Evolutionary conservation across 1,139 yeast genomes (phyloP), one percentile per base, ranked within the genome.

Genomic region (Debaryomyces subglobosus): DNA sequence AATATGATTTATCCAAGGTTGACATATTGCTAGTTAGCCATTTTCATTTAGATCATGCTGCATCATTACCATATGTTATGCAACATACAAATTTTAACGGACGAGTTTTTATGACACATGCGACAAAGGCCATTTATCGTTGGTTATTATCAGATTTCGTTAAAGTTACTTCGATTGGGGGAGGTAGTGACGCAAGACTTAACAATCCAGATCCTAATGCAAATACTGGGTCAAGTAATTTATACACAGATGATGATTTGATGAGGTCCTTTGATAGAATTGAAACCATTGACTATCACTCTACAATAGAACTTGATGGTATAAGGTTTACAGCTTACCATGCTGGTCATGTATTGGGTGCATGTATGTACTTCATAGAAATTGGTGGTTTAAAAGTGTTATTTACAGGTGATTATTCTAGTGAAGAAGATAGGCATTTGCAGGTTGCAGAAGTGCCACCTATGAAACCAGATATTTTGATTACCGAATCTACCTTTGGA

Each of bases 331-430:
- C 99, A 0, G 99, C 99, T 4, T 95, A 87, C 66, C 99, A 94
- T 69, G 99, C 99, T 3, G 99, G 99, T 13, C 99, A 94, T 77
- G 99, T 94, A 16, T 75, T 94, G 45, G 99, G 99, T 45, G 98
- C 99, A 12, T 97, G 99, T 33, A 94, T 94, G 98, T 94, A 86
- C 65, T 85, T 94, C 57, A 82, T 94, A 44, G 99, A 94, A 65
- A 87, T 95, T 59, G 97, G 97, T 7, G 98, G 98, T 0, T 74
- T 94, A 52, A 89, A 90, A 57, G 78, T 91, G 1, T 69, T 95
- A 46, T 94, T 92, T 64, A 94, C 99, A 0, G 99, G 99, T 46
- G 99, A 94, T 65, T 94, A 89, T 61, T 91, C 98, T 3, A 78
- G 99, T 58, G 99, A 92, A 64, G 92, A 90, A 61, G 96, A 92